Base-by-base conservation (phyloP, 805 yeast species). In the Candida golubevii region DNA sequence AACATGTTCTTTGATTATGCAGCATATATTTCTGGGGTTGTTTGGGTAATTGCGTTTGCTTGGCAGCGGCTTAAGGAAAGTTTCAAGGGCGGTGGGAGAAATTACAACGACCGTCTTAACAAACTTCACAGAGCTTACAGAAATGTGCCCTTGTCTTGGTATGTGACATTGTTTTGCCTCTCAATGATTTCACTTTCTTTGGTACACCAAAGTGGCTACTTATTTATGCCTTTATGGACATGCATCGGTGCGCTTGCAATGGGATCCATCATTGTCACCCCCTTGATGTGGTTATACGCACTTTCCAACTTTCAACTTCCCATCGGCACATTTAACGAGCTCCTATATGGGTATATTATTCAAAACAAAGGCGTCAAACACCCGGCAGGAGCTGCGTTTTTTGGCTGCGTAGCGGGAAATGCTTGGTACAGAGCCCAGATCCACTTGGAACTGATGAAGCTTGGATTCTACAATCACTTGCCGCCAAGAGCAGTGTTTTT, bases 1-100 rank as follows among this genome's bases (percentile, higher is more conserved):
- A 72, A 72, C 52, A 73, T 74, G 53, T 74, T 76, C 43, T 76
- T 75, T 49, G 80, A 75, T 50, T 76, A 73, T 48, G 80, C 79
- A 1, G 77, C 79, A 0, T 76, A 75, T 49, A 55, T 69, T 1
- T 69, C 77, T 50, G 79, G 80, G 1, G 51, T 75, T 5, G 59
- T 65, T 1, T 75, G 79, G 79, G 69, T 75, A 26, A 51, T 63
- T 7, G 47, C 64, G 6, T 70, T 70, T 49, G 72, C 74, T 3
- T 69, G 54, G 53, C 35, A 42, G 6, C 44, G 45, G 23, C 42
- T 54, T 13, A 42, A 36, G 32, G 39, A 33, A 23, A 41, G 44
- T 9, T 52, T 47, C 42, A 33, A 26, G 9, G 51, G 49, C 4
- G 41, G 27, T 2, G 33, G 44, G 6, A 32, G 36, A n/a, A 33